A percentile compares a stretch with the other conserved stretches of the same genome.
phyloP scores from a whole-genome alignment of 2,329 filamentous ascomycete genomes.

The Penicillium sp. region DNA sequence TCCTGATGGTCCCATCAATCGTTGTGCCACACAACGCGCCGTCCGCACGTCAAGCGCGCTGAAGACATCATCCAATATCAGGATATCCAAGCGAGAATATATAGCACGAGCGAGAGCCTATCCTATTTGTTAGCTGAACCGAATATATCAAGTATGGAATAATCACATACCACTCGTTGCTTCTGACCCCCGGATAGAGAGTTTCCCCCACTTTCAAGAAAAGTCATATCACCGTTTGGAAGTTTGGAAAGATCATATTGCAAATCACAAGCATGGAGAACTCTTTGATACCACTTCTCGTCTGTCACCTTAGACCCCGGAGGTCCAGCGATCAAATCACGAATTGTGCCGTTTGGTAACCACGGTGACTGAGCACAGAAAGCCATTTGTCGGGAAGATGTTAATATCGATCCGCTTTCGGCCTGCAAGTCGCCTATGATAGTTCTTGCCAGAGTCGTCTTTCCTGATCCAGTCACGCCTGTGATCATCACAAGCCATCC shows the following conservation, averaged over 20 bases:
- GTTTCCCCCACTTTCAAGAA: background rate
- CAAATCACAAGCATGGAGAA: constrained; percentile 1
- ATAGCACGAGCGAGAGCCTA: constrained; percentile 4
- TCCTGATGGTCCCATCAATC: background rate
- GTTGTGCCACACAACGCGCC: background rate
- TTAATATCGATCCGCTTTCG: background rate
- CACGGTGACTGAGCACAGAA: constrained; percentile 1
- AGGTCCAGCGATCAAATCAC: constrained; percentile 1
- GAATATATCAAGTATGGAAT: background rate
- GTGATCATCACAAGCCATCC: background rate
- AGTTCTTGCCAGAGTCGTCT: background rate
- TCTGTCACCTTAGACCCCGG: background rate
- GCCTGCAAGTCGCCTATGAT: background rate
- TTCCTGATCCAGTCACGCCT: background rate
- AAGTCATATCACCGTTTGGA: background rate
- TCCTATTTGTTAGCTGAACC: background rate
- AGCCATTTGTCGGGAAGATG: background rate
- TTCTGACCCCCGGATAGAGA: constrained; percentile 4
- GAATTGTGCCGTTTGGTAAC: constrained; percentile 3
- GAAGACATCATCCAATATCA: constrained; percentile 8
- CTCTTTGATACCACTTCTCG: constrained; percentile 1
- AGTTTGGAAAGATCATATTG: background rate
- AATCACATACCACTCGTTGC: constrained; percentile 1
- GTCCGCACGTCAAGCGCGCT: constrained; percentile 4
- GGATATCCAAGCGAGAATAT: background rate